phyloP scores from a whole-genome alignment of 2,329 filamentous ascomycete species.

The Penicillium sclerotigenum region DNA sequence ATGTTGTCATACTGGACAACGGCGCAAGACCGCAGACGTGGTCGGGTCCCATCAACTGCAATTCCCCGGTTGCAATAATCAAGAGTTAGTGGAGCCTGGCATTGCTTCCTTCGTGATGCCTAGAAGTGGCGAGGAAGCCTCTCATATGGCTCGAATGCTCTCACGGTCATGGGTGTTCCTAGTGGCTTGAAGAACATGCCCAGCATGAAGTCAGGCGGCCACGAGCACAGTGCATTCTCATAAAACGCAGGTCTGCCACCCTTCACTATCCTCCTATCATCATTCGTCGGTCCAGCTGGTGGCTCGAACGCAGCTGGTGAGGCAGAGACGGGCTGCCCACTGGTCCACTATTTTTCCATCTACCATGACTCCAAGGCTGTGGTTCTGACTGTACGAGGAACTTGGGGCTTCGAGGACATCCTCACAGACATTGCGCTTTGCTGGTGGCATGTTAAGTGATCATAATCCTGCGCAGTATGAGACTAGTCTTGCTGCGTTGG shows the following conservation, averaged over 20 bases:
- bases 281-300: constrained; percentile 67
- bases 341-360: constrained; percentile 70
- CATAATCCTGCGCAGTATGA: constrained; percentile 75
- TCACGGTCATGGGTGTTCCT: constrained; percentile 47
- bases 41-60: constrained; percentile 41
- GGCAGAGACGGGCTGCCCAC: constrained; percentile 63
- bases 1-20: constrained; percentile 48
- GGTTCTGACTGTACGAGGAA: constrained; percentile 69
- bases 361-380: constrained; percentile 70
- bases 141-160: constrained; percentile 47
- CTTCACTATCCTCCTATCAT: constrained; percentile 59
- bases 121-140: constrained; percentile 35
- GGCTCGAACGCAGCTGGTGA: constrained; percentile 63
- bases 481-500: constrained; percentile 61
- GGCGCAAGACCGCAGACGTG: constrained; percentile 47
- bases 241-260: constrained; percentile 44
- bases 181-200: constrained; percentile 32
- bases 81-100: constrained; percentile 50
- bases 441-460: constrained; percentile 70
- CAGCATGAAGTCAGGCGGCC: constrained; percentile 34
- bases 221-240: constrained; percentile 47
- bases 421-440: constrained; percentile 69
- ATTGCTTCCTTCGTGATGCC: constrained; percentile 50
- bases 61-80: constrained; percentile 36
- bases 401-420: constrained; percentile 70